Evolutionary conservation across 352 stramenopile species (phyloP).

Genomic region (Peronospora destructor): DNA sequence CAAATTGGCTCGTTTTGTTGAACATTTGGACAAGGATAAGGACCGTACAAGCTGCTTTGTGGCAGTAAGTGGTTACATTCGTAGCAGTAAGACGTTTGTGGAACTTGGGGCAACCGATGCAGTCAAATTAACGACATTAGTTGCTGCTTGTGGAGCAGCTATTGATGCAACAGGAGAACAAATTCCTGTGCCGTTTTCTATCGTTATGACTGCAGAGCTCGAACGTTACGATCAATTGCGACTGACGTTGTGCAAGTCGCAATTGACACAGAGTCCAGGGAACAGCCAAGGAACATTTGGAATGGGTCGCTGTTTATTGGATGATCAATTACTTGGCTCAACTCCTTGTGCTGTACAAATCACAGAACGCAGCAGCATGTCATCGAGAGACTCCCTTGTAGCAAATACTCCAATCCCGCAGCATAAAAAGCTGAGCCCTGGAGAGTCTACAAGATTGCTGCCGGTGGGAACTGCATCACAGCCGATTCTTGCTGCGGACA

Average conservation of each 20-base stretch:
- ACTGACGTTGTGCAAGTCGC: constrained; percentile 56
- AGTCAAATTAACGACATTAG: constrained; percentile 46
- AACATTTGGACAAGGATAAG: constrained; percentile 39
- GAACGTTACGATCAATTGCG: constrained; percentile 54
- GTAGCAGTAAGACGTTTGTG: constrained; percentile 33
- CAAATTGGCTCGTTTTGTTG: constrained; percentile 38
- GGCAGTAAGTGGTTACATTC: constrained; percentile 40
- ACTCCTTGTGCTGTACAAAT: constrained; percentile 38
- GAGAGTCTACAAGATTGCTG: constrained; percentile 3
- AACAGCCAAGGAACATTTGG: constrained; percentile 44
- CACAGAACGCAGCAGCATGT: constrained; percentile 40
- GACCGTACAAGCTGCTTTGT: constrained; percentile 55
- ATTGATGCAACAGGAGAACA: constrained; percentile 16
- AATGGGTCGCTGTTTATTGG: constrained; percentile 43
- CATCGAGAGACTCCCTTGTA: constrained; percentile 28
- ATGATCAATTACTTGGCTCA: constrained; percentile 45
- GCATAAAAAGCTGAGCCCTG: constrained; percentile 6
- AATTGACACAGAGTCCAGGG: constrained; percentile 36
- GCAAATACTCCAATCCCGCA: constrained; percentile 12
- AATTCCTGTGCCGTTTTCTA: constrained; percentile 43
- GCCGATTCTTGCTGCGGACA: constrained; percentile 19
- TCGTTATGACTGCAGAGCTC: constrained; percentile 50
- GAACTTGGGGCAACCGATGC: constrained; percentile 58
- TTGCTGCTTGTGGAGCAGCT: constrained; percentile 24
- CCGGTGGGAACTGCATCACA: constrained; percentile 9